These are phyloP conservation scores for Solanum sejunctum DNA, from an alignment of 257 asterid species.

Conservation along the genomic window DNA sequence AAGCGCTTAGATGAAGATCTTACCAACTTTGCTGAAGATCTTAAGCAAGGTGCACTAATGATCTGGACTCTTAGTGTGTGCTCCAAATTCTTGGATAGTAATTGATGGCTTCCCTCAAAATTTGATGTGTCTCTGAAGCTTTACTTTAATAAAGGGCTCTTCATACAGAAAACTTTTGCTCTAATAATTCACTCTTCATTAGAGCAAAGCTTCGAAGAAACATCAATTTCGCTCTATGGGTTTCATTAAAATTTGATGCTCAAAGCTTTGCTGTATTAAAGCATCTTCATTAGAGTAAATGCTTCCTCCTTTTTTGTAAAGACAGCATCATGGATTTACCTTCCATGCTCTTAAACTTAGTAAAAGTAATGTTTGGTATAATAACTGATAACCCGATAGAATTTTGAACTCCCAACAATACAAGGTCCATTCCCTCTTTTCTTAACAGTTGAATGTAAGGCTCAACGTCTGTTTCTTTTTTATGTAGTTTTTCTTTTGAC, in stretches of 20 bases:
- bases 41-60: constrained; percentile 66
- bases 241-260: background rate
- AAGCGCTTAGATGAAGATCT: constrained; percentile 94
- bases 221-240: background rate
- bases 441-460: background rate
- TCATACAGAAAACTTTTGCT: background rate
- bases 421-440: background rate
- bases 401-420: background rate
- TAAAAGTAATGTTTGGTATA: background rate
- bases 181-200: background rate
- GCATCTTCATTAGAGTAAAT: background rate
- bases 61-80: background rate
- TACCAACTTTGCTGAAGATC: constrained; percentile 84
- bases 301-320: background rate
- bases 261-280: background rate
- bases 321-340: background rate
- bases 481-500: background rate
- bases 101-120: background rate
- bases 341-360: background rate
- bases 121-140: background rate
- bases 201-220: background rate
- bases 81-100: background rate
- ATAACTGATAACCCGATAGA: background rate
- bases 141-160: background rate
- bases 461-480: background rate